These are phyloP conservation scores for Platanthera zijinensis DNA, from an alignment of 106 monocot species.

Conservation along the genomic window DNA sequence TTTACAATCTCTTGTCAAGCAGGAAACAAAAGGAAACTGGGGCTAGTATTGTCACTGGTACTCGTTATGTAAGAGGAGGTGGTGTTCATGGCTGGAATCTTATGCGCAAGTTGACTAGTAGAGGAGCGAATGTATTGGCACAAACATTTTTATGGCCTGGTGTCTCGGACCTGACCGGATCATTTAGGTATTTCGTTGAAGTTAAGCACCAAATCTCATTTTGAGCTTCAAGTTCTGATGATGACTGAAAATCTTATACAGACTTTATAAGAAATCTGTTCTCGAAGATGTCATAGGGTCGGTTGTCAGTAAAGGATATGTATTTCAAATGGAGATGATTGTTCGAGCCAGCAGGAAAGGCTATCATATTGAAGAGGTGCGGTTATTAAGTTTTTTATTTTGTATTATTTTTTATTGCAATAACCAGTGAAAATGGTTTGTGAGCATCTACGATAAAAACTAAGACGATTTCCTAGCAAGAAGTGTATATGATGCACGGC, in stretches of 20 bases:
- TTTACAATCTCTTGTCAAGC: conserved; percentile 6
- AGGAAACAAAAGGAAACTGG: conserved; percentile 93
- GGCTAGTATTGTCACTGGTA: conserved; percentile 93
- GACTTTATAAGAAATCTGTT: conserved; percentile 70
- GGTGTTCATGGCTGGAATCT: conserved; percentile 99
- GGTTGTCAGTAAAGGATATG: conserved; percentile 96
- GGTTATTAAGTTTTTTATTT: neutral
- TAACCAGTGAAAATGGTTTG: neutral
- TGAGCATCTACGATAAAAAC: neutral
- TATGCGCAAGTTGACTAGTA: conserved; percentile 93
- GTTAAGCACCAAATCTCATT: neutral
- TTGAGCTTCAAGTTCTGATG: neutral
- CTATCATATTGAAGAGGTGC: conserved; percentile 89
- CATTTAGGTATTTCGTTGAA: conserved; percentile 54
- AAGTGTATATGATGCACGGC: neutral
- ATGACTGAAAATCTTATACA: conserved; percentile 14
- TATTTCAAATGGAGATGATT: conserved; percentile 99
- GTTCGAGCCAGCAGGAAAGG: conserved; percentile 93
- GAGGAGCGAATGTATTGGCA: conserved; percentile 97
- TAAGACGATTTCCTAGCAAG: neutral
- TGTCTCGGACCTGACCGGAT: conserved; percentile 95
- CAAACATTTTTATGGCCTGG: conserved; percentile 95
- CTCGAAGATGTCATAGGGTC: conserved; percentile 93
- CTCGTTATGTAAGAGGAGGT: conserved; percentile 83
- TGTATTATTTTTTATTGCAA: neutral